phyloP scores from a whole-genome alignment of 805 yeast species.

The Metschnikowia shivogae region DNA sequence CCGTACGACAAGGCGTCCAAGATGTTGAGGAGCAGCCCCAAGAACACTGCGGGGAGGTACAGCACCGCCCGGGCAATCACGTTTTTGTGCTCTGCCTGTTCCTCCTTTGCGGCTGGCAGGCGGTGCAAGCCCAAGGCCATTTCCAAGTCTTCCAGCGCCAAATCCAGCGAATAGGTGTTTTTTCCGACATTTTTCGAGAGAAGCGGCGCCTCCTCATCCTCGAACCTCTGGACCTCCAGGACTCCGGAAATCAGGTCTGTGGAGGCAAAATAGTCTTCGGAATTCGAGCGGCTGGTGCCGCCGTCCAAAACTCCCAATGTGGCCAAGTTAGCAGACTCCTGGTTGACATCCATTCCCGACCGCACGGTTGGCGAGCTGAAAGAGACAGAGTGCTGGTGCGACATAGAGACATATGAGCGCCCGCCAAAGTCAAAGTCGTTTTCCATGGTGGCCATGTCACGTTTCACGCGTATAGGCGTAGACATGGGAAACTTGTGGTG shows the following conservation, averaged over 20 bases:
- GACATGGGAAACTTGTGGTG: background rate
- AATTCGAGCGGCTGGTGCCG: constrained; percentile 11
- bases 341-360: constrained; percentile 49
- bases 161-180: background rate
- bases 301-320: constrained; percentile 49
- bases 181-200: constrained; percentile 3
- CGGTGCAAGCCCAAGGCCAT: constrained; percentile 10
- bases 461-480: constrained; percentile 1
- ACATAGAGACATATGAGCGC: constrained; percentile 36
- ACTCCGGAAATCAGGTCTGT: constrained; percentile 11
- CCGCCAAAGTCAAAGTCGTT: constrained; percentile 30
- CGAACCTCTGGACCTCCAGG: background rate
- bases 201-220: background rate
- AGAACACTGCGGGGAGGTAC: constrained; percentile 73
- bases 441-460: background rate
- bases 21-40: constrained; percentile 81
- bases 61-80: constrained; percentile 35
- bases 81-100: constrained; percentile 5
- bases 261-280: constrained; percentile 3
- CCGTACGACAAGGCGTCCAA: constrained; percentile 95
- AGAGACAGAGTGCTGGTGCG: constrained; percentile 25
- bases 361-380: constrained; percentile 42
- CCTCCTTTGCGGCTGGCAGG: constrained; percentile 2
- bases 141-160: constrained; percentile 4
- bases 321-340: constrained; percentile 55